Evolutionary conservation across 805 yeast species (phyloP).

Genomic region (Suhomyces kilbournensis): DNA sequence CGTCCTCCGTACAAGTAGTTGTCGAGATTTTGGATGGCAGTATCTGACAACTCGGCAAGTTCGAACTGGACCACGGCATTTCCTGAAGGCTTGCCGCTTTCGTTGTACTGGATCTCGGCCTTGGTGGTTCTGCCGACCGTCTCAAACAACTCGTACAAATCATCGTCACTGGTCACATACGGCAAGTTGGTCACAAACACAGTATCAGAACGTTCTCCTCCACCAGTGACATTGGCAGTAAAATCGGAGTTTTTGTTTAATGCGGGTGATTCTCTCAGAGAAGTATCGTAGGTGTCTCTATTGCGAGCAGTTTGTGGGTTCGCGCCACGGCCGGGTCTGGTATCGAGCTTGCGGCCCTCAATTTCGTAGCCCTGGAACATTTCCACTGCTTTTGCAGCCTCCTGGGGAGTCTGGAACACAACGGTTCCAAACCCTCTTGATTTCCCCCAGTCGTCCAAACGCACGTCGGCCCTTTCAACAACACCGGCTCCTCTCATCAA

Average conservation of each 20-base stretch:
- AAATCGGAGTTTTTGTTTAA: constrained; percentile 48
- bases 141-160: constrained; percentile 80
- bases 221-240: constrained; percentile 63
- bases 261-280: constrained; percentile 11
- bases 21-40: constrained; percentile 71
- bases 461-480: constrained; percentile 80
- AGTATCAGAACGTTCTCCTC: constrained; percentile 46
- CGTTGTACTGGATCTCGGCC: constrained; percentile 68
- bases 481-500: constrained; percentile 74
- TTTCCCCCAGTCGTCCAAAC: constrained; percentile 61
- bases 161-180: constrained; percentile 82
- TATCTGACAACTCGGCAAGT: constrained; percentile 62
- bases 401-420: constrained; percentile 60
- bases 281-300: constrained; percentile 13
- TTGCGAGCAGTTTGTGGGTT: constrained; percentile 4
- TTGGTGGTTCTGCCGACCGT: constrained; percentile 71
- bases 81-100: constrained; percentile 71
- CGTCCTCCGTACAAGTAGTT: constrained; percentile 85
- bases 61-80: constrained; percentile 81
- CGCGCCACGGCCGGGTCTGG: constrained; percentile 60
- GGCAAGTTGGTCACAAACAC: constrained; percentile 81
- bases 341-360: constrained; percentile 76
- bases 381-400: constrained; percentile 68
- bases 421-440: constrained; percentile 89
- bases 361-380: constrained; percentile 65